Evolutionary conservation across 345 rosid genomes (phyloP).

Genomic region (Gossypioides kirkii): DNA sequence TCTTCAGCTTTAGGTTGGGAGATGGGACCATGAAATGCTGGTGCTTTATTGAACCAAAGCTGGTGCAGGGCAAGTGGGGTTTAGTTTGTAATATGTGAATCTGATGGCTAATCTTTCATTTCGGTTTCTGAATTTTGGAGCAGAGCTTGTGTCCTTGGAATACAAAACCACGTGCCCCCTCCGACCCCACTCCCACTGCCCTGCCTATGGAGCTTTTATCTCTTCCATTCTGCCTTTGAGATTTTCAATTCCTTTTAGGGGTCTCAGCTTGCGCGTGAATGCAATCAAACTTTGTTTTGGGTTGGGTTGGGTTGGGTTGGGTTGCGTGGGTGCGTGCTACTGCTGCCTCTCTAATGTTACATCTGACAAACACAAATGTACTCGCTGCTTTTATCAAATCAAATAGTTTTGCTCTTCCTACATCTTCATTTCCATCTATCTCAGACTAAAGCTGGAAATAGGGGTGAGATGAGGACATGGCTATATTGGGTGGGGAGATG

Average conservation of each 20-base stretch:
- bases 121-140: slow-evolving; percentile 8
- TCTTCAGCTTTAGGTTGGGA: neutral
- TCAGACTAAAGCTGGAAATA: too few relatives aligned
- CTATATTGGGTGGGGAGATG: too few relatives aligned
- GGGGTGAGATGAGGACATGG: too few relatives aligned
- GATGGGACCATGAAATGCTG: slow-evolving; percentile 12
- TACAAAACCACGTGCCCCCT: slow-evolving; percentile 20
- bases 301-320: neutral
- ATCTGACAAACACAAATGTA: neutral
- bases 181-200: slow-evolving; percentile 16
- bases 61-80: slow-evolving; percentile 6
- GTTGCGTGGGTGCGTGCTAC: neutral
- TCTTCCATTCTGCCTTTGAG: neutral
- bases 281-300: neutral
- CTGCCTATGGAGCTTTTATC: neutral
- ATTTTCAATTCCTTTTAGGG: neutral
- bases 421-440: too few relatives aligned
- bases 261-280: slow-evolving; percentile 9
- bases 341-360: neutral
- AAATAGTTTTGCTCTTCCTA: neutral
- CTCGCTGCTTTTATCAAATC: neutral
- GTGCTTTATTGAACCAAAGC: neutral
- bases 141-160: slow-evolving; percentile 5
- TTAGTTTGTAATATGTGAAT: neutral
- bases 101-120: neutral